A percentile compares a stretch with the other conserved stretches of the same genome.
phyloP scores from a whole-genome alignment of 352 stramenopile species.

The Globisporangium mamillatum region DNA sequence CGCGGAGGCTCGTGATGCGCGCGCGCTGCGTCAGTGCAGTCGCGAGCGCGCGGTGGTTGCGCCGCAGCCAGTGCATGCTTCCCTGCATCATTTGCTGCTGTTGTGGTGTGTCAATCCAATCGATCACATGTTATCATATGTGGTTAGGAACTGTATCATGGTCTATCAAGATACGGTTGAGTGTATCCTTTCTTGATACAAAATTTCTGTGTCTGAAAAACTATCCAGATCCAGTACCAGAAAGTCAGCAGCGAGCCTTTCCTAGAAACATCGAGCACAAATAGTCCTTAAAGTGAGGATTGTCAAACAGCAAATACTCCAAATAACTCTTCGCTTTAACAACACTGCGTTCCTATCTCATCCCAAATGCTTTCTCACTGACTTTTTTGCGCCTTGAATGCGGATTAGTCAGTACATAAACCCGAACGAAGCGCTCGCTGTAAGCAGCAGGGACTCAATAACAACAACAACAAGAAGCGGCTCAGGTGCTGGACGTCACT shows the following conservation, averaged over 20 bases:
- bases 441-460: background rate
- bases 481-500: background rate
- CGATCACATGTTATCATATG: background rate
- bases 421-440: background rate
- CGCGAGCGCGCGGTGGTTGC: constrained; percentile 18
- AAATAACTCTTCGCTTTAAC: background rate
- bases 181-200: background rate
- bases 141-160: background rate
- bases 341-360: background rate
- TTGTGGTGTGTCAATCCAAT: constrained; percentile 1
- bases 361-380: background rate
- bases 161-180: background rate
- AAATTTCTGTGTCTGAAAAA: background rate
- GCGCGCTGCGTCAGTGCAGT: constrained; percentile 9
- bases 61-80: constrained; percentile 25
- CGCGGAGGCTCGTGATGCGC: background rate
- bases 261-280: too few species aligned
- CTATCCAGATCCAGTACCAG: background rate
- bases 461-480: background rate
- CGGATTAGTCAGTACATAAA: too few species aligned
- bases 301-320: too few species aligned
- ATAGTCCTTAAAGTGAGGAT: too few species aligned
- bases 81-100: constrained; percentile 1
- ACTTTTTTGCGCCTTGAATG: background rate
- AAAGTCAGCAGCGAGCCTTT: background rate